Base-by-base conservation (phyloP, 2,329 filamentous ascomycete species). In the Colletotrichum tabaci region DNA sequence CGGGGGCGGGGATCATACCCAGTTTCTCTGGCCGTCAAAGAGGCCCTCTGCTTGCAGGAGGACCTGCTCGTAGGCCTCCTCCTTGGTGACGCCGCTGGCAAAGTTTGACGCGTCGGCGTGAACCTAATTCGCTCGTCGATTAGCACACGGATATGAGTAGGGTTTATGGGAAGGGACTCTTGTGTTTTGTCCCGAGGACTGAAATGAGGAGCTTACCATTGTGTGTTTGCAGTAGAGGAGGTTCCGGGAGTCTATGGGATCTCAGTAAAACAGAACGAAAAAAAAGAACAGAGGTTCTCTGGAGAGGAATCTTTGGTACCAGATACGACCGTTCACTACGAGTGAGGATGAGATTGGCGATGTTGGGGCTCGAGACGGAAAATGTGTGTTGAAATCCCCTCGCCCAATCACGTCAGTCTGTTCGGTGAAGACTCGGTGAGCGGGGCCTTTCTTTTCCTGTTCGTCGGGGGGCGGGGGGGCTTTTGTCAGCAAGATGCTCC, bases 81-180 rank as follows among this genome's bases (percentile, higher is more conserved):
- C 85, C 81, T 95, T 96, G 64, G 87, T 89, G 72, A 94, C 81
- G 74, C 89, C 90, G 16, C 86, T 78, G 60, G 85, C 86, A 81
- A 96, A 96, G 77, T 90, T 94, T 63, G 93, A 93, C 3, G 93
- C 90, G 79, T 96, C 93, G 62, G 94, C 93, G 83, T 96, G 94
- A 69, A 94, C 92, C 92, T 91, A 38, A 67, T 35, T 64, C 58
- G 44, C 50, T 38, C 47, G n/a, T 9, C 30, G 15, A 26, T 68
- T 47, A 60, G 57, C 58, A 62, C 21, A 44, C 35, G 26, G 21
- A 40, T 18, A 12, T 64, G 38, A 16, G 23, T 47, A 53, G 40
- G 53, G 44, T 13, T 71, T 6, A 21, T 35, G 42, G 5, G 23
- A 35, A 35, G 2, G 8, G 30, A 10, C 8, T 35, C 30, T 9